phyloP scores from a whole-genome alignment of 345 rosid species.

The Moricandia moricandioides region DNA sequence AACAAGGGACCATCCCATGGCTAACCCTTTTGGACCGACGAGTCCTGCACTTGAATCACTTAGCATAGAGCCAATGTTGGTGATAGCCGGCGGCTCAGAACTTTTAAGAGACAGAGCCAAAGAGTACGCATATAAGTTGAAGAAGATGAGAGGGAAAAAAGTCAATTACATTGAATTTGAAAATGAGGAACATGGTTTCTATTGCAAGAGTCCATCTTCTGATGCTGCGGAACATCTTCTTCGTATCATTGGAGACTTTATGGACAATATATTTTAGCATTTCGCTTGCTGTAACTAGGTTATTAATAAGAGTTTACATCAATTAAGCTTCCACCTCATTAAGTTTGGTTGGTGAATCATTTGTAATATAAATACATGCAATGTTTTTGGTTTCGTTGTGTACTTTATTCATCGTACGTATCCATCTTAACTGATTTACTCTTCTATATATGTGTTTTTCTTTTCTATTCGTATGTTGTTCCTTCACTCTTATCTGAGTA shows the following conservation, averaged over 20 bases:
- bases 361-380: background rate
- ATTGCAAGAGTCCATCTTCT: conserved; percentile 57
- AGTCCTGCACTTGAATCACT: conserved; percentile 50
- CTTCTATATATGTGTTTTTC: background rate
- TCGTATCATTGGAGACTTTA: conserved; percentile 43
- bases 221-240: conserved; percentile 40
- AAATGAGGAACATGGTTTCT: conserved; percentile 72
- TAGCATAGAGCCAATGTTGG: conserved; percentile 58
- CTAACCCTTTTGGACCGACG: conserved; percentile 73
- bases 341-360: conserved; percentile 14
- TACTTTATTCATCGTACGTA: background rate
- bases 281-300: conserved; percentile 5
- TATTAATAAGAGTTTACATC: background rate
- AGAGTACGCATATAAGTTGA: conserved; percentile 60
- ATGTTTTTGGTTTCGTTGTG: conserved; percentile 9
- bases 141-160: conserved; percentile 49
- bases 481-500: too few species aligned
- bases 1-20: conserved; percentile 68
- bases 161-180: conserved; percentile 56
- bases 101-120: conserved; percentile 64
- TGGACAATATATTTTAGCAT: conserved; percentile 28
- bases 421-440: too few species aligned
- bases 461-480: background rate
- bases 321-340: background rate
- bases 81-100: conserved; percentile 59